Conservation (phyloP, 225 moss, liverwort and hornwort species). For the Pseudoscleropodium purum region DNA sequence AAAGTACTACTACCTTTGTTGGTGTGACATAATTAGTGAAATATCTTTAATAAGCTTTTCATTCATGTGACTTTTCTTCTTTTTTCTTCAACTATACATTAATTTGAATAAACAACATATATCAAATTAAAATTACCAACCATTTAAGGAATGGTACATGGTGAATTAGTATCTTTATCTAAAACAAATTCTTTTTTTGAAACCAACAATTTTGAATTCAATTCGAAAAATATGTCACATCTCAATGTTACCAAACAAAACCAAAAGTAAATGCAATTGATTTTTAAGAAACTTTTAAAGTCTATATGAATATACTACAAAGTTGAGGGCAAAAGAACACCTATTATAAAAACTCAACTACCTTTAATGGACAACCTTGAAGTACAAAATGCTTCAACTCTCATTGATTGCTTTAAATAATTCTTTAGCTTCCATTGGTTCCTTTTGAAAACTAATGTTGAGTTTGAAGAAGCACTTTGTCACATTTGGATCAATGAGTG, state of each 20-base stretch:
- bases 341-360: no score
- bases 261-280: background rate
- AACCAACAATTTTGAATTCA: background rate
- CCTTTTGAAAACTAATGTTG: no score
- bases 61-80: no score
- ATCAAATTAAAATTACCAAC: background rate
- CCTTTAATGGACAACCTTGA: background rate
- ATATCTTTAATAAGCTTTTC: background rate
- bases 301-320: no score
- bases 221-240: background rate
- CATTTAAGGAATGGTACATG: no score
- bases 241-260: background rate
- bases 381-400: background rate
- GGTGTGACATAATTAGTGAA: background rate
- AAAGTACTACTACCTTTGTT: background rate
- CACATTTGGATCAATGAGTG: background rate
- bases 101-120: background rate
- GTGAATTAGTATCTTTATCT: background rate
- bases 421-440: background rate
- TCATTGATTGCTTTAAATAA: background rate
- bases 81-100: background rate
- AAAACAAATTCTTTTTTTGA: background rate
- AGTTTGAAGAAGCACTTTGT: background rate
- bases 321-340: no score
- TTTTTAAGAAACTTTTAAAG: background rate